phyloP scores from a whole-genome alignment of 345 rosid genomes.

The Eucalyptus globulus region DNA sequence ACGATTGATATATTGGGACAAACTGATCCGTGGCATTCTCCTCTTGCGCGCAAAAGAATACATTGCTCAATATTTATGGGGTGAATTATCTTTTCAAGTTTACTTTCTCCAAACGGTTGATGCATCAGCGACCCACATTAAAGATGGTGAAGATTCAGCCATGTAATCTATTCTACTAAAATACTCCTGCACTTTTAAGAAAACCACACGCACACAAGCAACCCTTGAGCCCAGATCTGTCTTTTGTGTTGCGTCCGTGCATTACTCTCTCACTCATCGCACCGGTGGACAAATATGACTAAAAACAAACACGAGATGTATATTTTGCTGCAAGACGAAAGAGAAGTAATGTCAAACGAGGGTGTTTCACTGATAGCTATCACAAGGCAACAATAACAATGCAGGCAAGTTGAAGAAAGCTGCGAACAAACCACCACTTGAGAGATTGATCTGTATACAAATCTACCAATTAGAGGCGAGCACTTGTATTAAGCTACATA shows the following conservation, averaged over 20 bases:
- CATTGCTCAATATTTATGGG: background rate
- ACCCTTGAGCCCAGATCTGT: no score
- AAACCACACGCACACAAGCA: no score
- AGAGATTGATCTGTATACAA: background rate
- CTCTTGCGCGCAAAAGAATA: no score
- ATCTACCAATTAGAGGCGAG: background rate
- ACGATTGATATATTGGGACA: background rate
- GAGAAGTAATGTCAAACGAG: background rate
- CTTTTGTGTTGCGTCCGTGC: no score
- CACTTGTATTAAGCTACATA: background rate
- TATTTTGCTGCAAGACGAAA: background rate
- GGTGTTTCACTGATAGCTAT: background rate
- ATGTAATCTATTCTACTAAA: no score
- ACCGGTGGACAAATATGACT: background rate
- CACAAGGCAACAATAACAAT: background rate
- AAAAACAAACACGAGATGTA: background rate
- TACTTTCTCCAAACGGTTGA: background rate
- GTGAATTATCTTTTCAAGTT: background rate
- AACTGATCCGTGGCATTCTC: no score
- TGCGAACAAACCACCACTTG: background rate
- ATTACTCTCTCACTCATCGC: background rate
- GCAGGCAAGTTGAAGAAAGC: background rate
- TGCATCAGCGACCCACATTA: background rate
- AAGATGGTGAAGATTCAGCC: background rate
- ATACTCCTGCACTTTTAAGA: background rate